Base-by-base conservation (phyloP, 106 monocot species). In the Apostasia ramifera region DNA sequence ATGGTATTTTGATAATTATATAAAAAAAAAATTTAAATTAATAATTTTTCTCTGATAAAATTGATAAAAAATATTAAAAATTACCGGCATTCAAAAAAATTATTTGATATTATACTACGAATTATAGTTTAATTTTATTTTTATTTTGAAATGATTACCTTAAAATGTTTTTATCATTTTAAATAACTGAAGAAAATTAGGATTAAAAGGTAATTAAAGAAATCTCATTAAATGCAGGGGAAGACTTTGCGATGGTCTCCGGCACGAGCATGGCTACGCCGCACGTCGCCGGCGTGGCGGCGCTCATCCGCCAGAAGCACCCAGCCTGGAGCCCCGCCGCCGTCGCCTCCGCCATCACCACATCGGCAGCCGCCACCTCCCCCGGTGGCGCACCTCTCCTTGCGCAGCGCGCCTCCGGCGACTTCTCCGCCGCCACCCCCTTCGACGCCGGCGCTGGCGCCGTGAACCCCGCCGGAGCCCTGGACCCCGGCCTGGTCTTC, bases 221-320 rank as follows among this genome's bases (percentile, higher is more conserved):
- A 45, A 47, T 15, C 2, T 70, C 6, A 14, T 8, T 55, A 45
- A 42, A 37, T 14, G 1, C 61, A 82, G 91, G 84, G 2, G 82
- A 88, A 66, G 69, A 76, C 4, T 92, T 86, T 38, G 85, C 85
- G 1, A 41, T 88, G 38, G 64, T 78, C 3, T 82, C 91, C 2
- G 91, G 91, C 10, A 88, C 92, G 26, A 92, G 92, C 72, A 87
- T 92, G 87, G 88, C 92, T 4, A 71, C 92, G 39, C 92, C 92
- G 4, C 92, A 93, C 61, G 70, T 93, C 10, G 74, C 92, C 0
- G 92, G 92, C 2, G 67, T 93, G 5, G 86, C 83, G 2, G 92
- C 92, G 6, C 40, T 93, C 48, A 86, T 93, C 70, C 88, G 83
- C 64, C 88, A 93, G 61, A 74, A 58, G 66, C 74, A 85, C 66